phyloP scores from a whole-genome alignment of 495 filamentous ascomycete species.

The Penicillium roqueforti region DNA sequence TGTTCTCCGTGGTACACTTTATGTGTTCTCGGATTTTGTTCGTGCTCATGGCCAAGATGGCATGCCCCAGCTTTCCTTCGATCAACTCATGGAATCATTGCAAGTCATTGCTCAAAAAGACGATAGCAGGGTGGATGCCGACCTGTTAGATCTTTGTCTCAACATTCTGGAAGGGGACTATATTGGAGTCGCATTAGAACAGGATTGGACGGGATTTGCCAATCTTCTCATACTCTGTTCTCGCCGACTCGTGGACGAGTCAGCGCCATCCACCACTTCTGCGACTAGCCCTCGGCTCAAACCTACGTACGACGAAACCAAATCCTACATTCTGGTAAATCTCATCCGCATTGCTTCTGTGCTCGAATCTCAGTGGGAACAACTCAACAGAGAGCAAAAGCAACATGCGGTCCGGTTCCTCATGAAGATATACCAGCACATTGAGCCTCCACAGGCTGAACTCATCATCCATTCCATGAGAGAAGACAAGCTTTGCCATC shows the following conservation, averaged over 20 bases:
- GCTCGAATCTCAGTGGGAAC: slow-evolving; percentile 42
- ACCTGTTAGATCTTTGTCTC: slow-evolving; percentile 49
- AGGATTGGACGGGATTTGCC: slow-evolving; percentile 32
- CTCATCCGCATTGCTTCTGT: slow-evolving; percentile 37
- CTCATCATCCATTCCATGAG: slow-evolving; percentile 39
- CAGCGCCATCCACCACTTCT: slow-evolving; percentile 16
- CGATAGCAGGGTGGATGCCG: slow-evolving; percentile 51
- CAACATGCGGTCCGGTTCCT: slow-evolving; percentile 37
- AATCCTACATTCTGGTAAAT: slow-evolving; percentile 38
- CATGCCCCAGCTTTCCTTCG: slow-evolving; percentile 53
- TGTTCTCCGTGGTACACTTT: slow-evolving; percentile 62
- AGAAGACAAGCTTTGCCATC: slow-evolving; percentile 57
- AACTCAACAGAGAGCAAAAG: slow-evolving; percentile 37
- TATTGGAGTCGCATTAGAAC: slow-evolving; percentile 30
- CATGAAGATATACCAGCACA: slow-evolving; percentile 35
- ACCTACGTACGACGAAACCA: slow-evolving; percentile 33
- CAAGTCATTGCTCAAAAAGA: slow-evolving; percentile 49
- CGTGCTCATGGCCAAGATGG: slow-evolving; percentile 56
- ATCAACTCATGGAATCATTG: slow-evolving; percentile 54
- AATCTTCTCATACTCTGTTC: slow-evolving; percentile 64
- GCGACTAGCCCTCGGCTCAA: slow-evolving; percentile 23
- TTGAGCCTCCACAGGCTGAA: slow-evolving; percentile 43
- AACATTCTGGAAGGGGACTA: slow-evolving; percentile 42
- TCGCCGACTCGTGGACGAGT: slow-evolving; percentile 44
- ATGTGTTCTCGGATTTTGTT: slow-evolving; percentile 58